Percentiles rank a stretch among this genome's conserved stretches.
Evolutionary conservation across 495 filamentous ascomycete species (phyloP).

Genomic region (Chaetomidium leptoderma): DNA sequence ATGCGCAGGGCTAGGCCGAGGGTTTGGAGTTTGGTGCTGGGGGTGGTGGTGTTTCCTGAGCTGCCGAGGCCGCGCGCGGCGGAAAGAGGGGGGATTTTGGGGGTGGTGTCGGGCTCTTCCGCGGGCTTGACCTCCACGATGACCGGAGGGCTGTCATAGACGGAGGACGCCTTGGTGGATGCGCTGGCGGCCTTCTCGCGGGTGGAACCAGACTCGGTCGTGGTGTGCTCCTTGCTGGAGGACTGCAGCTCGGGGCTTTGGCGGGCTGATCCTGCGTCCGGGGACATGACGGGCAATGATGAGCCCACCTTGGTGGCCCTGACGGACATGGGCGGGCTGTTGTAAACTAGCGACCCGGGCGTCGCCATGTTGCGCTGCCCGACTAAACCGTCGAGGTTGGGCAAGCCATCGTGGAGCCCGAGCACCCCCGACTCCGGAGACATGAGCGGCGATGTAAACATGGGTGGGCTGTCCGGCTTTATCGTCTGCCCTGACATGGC

Average conservation of each 20-base stretch:
- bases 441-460: slow-evolving; percentile 14
- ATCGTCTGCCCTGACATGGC: neutral
- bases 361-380: slow-evolving; percentile 3
- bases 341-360: slow-evolving; percentile 4
- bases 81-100: slow-evolving; percentile 11
- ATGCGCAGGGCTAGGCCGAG: slow-evolving; percentile 12
- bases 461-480: slow-evolving; percentile 13
- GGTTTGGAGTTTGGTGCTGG: slow-evolving; percentile 8
- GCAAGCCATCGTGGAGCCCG: neutral
- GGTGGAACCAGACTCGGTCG: neutral
- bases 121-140: neutral
- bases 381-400: neutral
- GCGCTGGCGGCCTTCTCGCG: slow-evolving; percentile 7
- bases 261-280: neutral
- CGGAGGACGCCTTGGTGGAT: slow-evolving; percentile 18
- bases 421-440: slow-evolving; percentile 11
- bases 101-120: neutral
- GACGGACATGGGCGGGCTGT: slow-evolving; percentile 15
- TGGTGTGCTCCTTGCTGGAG: neutral
- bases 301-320: neutral
- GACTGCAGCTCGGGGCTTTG: neutral
- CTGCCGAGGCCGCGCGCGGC: neutral
- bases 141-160: slow-evolving; percentile 9
- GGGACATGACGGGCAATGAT: slow-evolving; percentile 1
- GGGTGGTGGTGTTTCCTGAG: neutral